phyloP scores from a whole-genome alignment of 2,329 filamentous ascomycete species.

The Phialophora chinensis region DNA sequence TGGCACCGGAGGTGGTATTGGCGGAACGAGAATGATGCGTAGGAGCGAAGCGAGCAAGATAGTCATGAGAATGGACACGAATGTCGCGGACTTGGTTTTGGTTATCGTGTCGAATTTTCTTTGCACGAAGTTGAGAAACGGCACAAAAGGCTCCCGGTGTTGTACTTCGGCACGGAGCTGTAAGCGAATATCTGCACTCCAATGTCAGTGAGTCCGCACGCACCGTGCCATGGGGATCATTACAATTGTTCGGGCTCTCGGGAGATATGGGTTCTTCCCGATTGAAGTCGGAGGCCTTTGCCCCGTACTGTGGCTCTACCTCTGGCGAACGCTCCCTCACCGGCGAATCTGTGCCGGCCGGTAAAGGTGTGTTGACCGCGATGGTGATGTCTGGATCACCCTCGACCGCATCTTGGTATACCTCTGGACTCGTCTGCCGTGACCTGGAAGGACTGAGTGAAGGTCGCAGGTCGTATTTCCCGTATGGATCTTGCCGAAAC shows the following conservation, averaged over 20 bases:
- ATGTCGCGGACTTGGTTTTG: slow-evolving; percentile 70
- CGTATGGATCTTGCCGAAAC: slow-evolving; percentile 59
- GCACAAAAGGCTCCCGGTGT: slow-evolving; percentile 83
- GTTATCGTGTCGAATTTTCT: slow-evolving; percentile 66
- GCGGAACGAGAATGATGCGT: slow-evolving; percentile 72
- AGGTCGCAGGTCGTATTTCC: slow-evolving; percentile 49
- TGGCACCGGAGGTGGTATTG: slow-evolving; percentile 69
- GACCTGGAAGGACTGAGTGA: slow-evolving; percentile 59
- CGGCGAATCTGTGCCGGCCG: slow-evolving; percentile 59
- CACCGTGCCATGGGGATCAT: slow-evolving; percentile 37
- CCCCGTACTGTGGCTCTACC: slow-evolving; percentile 50
- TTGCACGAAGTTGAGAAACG: slow-evolving; percentile 69
- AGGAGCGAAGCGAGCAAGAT: slow-evolving; percentile 70
- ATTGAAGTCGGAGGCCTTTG: slow-evolving; percentile 31
- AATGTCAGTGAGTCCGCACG: slow-evolving; percentile 31
- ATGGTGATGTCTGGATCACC: slow-evolving; percentile 57
- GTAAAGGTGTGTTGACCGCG: slow-evolving; percentile 65
- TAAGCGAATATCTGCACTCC: slow-evolving; percentile 77
- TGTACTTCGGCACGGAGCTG: slow-evolving; percentile 86
- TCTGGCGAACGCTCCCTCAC: slow-evolving; percentile 63
- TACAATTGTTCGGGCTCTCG: slow-evolving; percentile 59
- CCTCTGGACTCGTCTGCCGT: slow-evolving; percentile 63
- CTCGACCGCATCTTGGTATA: slow-evolving; percentile 62
- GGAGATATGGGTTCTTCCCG: slow-evolving; percentile 14
- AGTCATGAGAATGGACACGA: slow-evolving; percentile 66